Base-by-base conservation (phyloP, 371 early-diverging fungal species). In the Apophysomyces elegans region DNA sequence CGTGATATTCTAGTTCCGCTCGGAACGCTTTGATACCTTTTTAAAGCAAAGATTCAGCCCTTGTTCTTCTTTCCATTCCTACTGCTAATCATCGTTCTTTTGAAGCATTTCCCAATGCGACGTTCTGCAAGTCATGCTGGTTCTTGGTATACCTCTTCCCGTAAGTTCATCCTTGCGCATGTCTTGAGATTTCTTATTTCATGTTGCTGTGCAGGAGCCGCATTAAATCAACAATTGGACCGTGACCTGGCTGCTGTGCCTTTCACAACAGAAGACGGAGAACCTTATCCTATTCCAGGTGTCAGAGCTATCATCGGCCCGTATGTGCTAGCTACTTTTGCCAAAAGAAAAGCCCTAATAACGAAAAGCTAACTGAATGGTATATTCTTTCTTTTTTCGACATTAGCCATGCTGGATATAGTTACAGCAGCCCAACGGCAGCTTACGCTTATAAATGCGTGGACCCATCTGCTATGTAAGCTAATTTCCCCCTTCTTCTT, bases 351-450 rank as follows among this genome's bases (percentile, higher is more conserved):
- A 59, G 41, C 5, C 18, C 39, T 62, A 16, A 56, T 16, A 38
- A 5, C 18, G 11, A n/a, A n/a, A 54, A 41, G 13, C 41, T 41
- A 13, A 26, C 32, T 26, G 32, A 26, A 26, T 26, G 32, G 32
- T 2, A 26, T 26, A 26, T 3, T 26, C 32, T 26, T 26, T 26
- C 32, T 26, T 26, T 26, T 26, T 41, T 41, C 13, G 41, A 11
- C 13, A 14, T 35, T 59, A 93, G 94, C 21, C 98, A 97, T 75
- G 98, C 98, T 1, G 98, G 98, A 7, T 93, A 91, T 63, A 77
- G 88, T 5, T 96, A 94, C 75, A 92, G 93, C 75, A 96, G 96
- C 0, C 89, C 90, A 7, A 88, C 95, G 0, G 96, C 96, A 1
- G 96, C 96, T 0, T 93, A 86, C 74, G 95, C 94, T 1, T 97